phyloP scores from a whole-genome alignment of 495 filamentous ascomycete genomes.

The Gamarada debralockiae region DNA sequence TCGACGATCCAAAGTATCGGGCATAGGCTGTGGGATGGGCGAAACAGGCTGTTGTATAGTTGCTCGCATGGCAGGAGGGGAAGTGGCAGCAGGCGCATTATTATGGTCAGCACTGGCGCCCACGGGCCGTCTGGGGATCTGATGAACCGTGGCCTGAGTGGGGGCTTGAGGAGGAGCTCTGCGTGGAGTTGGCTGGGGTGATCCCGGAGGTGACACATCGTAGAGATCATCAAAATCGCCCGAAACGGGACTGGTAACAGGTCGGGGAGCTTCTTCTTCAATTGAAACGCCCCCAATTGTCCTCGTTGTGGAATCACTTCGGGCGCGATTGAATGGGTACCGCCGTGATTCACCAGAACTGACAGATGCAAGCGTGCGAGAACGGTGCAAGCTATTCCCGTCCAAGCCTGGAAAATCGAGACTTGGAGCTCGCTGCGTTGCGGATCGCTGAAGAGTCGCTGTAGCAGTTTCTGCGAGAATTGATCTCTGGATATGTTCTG shows the following conservation, averaged over 20 bases:
- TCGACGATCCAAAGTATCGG: background rate
- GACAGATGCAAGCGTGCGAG: conserved; percentile 16
- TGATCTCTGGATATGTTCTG: conserved; percentile 42
- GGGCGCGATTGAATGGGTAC: conserved; percentile 16
- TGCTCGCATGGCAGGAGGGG: conserved; percentile 4
- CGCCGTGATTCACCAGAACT: conserved; percentile 19
- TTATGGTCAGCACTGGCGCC: conserved; percentile 5
- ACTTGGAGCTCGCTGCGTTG: conserved; percentile 15
- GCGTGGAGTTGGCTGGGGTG: conserved; percentile 26
- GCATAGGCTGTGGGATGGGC: conserved; percentile 8
- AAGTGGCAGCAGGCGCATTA: background rate
- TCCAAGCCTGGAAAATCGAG: conserved; percentile 14
- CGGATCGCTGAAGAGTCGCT: conserved; percentile 13
- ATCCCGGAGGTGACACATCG: conserved; percentile 51
- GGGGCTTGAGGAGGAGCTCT: background rate
- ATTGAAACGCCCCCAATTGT: conserved; percentile 17
- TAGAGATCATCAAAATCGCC: conserved; percentile 43
- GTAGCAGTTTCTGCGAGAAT: conserved; percentile 20
- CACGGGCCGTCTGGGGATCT: conserved; percentile 27
- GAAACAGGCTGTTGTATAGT: conserved; percentile 17
- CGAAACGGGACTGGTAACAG: conserved; percentile 9
- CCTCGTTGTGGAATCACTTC: conserved; percentile 22
- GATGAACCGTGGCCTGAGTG: conserved; percentile 13
- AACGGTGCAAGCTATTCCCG: conserved; percentile 10
- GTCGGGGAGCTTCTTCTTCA: conserved; percentile 8